Conservation (phyloP, 306 rosid genomes). For the Neltuma alba region DNA sequence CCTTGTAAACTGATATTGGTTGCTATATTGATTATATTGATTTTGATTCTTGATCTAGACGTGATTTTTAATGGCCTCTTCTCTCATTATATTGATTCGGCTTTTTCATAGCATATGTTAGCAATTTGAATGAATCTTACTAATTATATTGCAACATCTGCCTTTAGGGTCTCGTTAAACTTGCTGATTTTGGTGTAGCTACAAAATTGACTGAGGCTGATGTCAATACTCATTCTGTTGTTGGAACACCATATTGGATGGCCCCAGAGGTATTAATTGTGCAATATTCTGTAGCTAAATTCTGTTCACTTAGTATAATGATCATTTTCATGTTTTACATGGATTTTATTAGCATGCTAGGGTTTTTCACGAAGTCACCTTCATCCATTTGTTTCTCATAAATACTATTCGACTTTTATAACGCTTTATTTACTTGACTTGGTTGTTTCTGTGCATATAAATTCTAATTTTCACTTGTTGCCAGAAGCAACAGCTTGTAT, state of each 20-base stretch:
- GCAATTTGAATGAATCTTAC: background rate
- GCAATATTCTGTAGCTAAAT: background rate
- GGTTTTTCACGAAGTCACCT: background rate
- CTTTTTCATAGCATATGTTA: background rate
- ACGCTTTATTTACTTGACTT: background rate
- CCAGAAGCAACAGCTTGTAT: background rate
- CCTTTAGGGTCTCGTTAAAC: constrained; percentile 95
- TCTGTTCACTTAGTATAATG: constrained; percentile 19
- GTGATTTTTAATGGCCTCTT: background rate
- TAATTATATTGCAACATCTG: background rate
- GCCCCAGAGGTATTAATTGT: constrained; percentile 85
- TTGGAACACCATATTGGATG: constrained; percentile 99
- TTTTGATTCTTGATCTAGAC: background rate
- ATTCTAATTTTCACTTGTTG: background rate
- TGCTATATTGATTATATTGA: background rate
- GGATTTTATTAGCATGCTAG: background rate
- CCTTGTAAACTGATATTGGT: background rate
- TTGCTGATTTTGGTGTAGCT: constrained; percentile 99
- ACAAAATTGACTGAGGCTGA: constrained; percentile 96
- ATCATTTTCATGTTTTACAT: constrained; percentile 15
- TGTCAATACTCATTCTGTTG: constrained; percentile 97
- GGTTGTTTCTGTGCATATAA: background rate
- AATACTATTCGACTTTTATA: background rate
- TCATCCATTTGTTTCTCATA: background rate
- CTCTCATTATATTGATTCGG: background rate